Conservation (phyloP, 768 basidiomycete species). For the Suillus spraguei region DNA sequence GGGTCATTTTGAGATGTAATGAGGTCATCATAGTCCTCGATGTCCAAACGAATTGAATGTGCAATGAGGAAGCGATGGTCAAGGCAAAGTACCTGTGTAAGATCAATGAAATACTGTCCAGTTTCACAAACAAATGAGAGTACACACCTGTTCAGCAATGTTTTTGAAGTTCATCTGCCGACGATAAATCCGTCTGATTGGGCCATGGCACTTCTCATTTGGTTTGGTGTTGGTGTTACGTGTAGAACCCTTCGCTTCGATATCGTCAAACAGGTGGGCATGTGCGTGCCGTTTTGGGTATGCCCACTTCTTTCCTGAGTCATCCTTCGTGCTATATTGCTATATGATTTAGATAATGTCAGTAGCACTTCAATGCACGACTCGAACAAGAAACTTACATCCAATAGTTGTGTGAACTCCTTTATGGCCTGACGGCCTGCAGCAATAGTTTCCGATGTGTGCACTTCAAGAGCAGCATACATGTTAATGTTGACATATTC, state of each 20-base stretch:
- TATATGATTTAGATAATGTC: constrained; percentile 3
- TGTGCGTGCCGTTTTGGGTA: constrained; percentile 37
- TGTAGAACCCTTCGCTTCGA: constrained; percentile 33
- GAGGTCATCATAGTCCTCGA: neutral
- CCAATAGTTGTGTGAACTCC: constrained; percentile 21
- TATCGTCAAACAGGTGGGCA: constrained; percentile 34
- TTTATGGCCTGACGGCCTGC: constrained; percentile 22
- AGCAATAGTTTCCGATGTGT: constrained; percentile 30
- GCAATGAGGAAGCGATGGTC: neutral
- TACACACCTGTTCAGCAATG: constrained; percentile 33
- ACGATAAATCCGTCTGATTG: constrained; percentile 28
- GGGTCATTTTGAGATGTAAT: constrained; percentile 8
- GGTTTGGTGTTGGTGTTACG: constrained; percentile 34
- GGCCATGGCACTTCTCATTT: constrained; percentile 34
- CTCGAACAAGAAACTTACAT: constrained; percentile 20
- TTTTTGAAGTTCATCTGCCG: constrained; percentile 37
- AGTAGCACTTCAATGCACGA: neutral
- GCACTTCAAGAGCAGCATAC: constrained; percentile 32
- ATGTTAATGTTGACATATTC: constrained; percentile 36
- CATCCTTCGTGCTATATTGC: neutral
- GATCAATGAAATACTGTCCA: neutral
- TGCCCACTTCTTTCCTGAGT: constrained; percentile 28
- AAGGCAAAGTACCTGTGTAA: constrained; percentile 35
- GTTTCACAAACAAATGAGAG: neutral
- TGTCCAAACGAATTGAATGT: constrained; percentile 5